Evolutionary conservation across 1,284 basidiomycete species (phyloP).

Genomic region (Entoloma clypeatum): DNA sequence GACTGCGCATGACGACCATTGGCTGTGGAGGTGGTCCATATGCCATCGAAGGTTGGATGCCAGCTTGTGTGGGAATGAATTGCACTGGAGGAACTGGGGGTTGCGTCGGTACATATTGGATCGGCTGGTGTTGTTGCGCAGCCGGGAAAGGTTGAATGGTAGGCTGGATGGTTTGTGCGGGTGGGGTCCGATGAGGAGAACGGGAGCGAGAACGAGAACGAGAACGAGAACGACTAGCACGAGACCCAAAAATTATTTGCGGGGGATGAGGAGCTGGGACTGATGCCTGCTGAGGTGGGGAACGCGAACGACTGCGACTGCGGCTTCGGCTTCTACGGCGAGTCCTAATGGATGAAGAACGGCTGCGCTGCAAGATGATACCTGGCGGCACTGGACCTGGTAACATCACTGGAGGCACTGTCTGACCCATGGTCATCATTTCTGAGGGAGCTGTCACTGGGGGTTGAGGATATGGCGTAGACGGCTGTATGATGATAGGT

Average conservation of each 20-base stretch:
- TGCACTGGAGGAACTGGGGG: too few species aligned
- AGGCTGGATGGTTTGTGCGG: too few species aligned
- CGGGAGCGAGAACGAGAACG: slow-evolving; percentile 1
- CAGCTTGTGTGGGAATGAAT: too few species aligned
- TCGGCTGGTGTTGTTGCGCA: too few species aligned
- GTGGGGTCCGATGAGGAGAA: too few species aligned
- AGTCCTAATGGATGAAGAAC: slow-evolving; percentile 6
- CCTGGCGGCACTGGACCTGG: not conserved
- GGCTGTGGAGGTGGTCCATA: too few species aligned
- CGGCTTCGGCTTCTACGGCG: slow-evolving; percentile 1
- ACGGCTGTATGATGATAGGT: slow-evolving; percentile 14
- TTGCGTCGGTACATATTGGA: too few species aligned
- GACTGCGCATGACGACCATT: too few species aligned
- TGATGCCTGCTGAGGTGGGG: not conserved
- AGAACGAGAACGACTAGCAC: not conserved
- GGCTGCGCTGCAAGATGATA: slow-evolving; percentile 3
- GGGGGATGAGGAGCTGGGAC: too few species aligned
- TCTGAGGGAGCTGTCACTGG: too few species aligned
- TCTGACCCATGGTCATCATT: not conserved
- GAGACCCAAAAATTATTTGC: not conserved
- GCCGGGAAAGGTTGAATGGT: not conserved
- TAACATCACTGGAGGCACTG: slow-evolving; percentile 1
- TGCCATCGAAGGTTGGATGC: too few species aligned
- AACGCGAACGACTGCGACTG: not conserved
- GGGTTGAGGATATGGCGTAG: slow-evolving; percentile 3